Evolutionary conservation across 495 filamentous ascomycete species (phyloP).

Genomic region (Neurospora cerealis): DNA sequence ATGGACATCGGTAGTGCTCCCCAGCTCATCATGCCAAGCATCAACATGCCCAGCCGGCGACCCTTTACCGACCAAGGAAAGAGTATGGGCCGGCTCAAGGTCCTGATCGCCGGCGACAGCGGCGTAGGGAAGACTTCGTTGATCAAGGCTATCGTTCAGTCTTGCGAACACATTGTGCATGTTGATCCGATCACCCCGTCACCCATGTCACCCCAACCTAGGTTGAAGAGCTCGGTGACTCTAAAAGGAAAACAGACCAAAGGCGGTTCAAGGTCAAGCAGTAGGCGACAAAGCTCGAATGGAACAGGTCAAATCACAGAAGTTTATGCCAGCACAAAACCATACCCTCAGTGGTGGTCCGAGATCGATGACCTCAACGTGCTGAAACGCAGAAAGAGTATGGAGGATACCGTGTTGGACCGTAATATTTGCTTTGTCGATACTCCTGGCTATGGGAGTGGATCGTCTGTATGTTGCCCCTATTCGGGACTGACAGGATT

Average conservation of each 20-base stretch:
- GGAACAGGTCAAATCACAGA: constrained; percentile 55
- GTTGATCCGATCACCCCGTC: constrained; percentile 64
- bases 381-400: constrained; percentile 64
- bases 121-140: constrained; percentile 84
- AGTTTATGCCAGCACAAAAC: constrained; percentile 83
- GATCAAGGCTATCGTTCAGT: constrained; percentile 87
- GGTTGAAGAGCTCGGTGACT: constrained; percentile 10
- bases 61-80: constrained; percentile 87
- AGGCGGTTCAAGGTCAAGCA: neutral
- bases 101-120: constrained; percentile 74
- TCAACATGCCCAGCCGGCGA: constrained; percentile 85
- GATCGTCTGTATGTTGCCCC: constrained; percentile 43
- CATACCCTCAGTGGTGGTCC: constrained; percentile 94
- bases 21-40: constrained; percentile 95
- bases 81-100: constrained; percentile 74
- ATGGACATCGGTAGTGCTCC: constrained; percentile 51
- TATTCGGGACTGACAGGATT: neutral
- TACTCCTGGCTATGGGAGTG: constrained; percentile 62
- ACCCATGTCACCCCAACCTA: constrained; percentile 13
- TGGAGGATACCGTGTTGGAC: constrained; percentile 75
- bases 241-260: neutral
- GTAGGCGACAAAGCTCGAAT: neutral
- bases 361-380: constrained; percentile 67
- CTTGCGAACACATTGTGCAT: constrained; percentile 94
- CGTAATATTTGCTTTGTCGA: constrained; percentile 94